Evolutionary conservation across 192 early-diverging fungal species (phyloP).

Genomic region (Radiomyces spectabilis): DNA sequence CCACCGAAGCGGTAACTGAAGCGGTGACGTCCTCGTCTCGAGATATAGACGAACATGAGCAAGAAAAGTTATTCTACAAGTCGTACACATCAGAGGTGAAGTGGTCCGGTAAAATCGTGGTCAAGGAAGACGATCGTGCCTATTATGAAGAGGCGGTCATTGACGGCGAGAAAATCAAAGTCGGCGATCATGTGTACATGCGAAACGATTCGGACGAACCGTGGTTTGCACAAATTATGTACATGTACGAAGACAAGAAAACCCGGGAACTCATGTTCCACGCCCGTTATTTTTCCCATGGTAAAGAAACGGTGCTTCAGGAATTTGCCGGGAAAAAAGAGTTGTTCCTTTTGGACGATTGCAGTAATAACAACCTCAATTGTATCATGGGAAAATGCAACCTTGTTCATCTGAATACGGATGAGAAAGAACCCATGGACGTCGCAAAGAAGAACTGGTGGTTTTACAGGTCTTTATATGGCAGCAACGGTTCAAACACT

Average conservation of each 20-base stretch:
- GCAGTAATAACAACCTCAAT: conserved; percentile 31
- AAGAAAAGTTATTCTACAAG: too few species aligned
- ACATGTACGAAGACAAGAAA: conserved; percentile 32
- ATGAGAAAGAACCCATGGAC: conserved; percentile 28
- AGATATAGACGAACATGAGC: conserved; percentile 1
- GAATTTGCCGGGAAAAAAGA: conserved; percentile 49
- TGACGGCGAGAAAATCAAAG: conserved; percentile 14
- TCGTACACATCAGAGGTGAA: neutral
- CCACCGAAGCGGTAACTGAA: neutral
- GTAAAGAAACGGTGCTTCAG: conserved; percentile 44
- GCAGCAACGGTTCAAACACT: neutral
- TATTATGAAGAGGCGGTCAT: conserved; percentile 19
- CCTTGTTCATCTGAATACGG: conserved; percentile 20
- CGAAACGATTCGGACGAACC: conserved; percentile 19
- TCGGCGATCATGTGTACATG: conserved; percentile 28
- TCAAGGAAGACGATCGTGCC: neutral
- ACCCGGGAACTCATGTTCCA: conserved; percentile 40
- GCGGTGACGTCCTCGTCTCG: conserved; percentile 5
- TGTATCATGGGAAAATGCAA: conserved; percentile 37
- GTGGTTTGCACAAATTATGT: conserved; percentile 34
- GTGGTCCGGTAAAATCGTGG: neutral
- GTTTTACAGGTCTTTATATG: conserved; percentile 45
- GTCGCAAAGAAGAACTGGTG: conserved; percentile 21
- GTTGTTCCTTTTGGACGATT: conserved; percentile 48
- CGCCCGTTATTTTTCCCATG: conserved; percentile 42